A percentile compares a stretch with the other conserved stretches of the same genome.
Conservation (phyloP, 169 alveolate species). For the Cystoisospora suis region DNA sequence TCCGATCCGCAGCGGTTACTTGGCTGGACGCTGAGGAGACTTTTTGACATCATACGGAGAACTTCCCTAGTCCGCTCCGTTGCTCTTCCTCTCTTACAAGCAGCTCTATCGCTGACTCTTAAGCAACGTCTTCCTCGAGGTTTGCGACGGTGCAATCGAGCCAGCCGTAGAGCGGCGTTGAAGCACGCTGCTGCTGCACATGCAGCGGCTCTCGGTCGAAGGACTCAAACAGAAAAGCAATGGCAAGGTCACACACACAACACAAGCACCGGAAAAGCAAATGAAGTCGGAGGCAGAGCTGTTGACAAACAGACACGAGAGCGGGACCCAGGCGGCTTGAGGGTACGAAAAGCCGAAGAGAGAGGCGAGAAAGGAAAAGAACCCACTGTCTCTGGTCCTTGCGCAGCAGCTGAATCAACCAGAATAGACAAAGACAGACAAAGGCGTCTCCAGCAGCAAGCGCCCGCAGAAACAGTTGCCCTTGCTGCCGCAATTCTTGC, state of each 20-base stretch:
- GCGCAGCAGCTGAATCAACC: neutral
- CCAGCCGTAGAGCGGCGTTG: neutral
- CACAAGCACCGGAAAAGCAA: neutral
- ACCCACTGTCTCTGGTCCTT: neutral
- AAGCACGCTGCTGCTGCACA: neutral
- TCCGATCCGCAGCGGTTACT: conserved; percentile 22
- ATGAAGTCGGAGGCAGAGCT: neutral
- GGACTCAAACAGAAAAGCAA: neutral
- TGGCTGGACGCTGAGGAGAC: neutral
- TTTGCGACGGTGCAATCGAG: neutral
- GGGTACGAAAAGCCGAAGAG: neutral
- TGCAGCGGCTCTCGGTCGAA: neutral
- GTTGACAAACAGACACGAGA: neutral
- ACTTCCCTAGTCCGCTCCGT: neutral
- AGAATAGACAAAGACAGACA: neutral
- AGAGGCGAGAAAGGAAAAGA: neutral
- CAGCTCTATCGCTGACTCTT: neutral
- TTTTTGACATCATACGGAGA: neutral
- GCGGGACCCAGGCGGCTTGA: neutral
- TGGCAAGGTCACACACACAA: neutral
- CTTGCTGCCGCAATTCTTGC: too few relatives aligned
- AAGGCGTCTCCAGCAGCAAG: neutral
- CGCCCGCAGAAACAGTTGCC: neutral
- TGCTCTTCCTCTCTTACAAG: conserved; percentile 18
- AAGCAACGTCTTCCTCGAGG: neutral